Evolutionary conservation across 352 stramenopile genomes (phyloP).

Genomic region (Saprolegnia parasitica): DNA sequence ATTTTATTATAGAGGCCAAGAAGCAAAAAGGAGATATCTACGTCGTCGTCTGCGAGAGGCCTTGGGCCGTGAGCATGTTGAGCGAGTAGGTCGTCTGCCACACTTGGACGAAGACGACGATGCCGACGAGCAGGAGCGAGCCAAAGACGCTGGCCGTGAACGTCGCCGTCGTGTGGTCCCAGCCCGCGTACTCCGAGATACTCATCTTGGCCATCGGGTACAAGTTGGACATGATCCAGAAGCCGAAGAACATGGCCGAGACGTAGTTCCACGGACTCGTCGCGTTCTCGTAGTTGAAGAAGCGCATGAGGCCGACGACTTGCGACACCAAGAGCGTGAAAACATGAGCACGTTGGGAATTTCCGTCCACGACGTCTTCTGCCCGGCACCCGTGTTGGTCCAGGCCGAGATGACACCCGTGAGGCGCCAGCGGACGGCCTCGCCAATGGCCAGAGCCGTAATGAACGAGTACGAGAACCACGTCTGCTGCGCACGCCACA

Average conservation of each 20-base stretch:
- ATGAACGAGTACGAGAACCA: conserved; percentile 90
- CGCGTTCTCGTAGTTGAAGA: conserved; percentile 87
- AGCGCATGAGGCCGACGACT: conserved; percentile 71
- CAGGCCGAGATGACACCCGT: conserved; percentile 84
- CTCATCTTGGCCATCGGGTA: conserved; percentile 91
- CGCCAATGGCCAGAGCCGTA: conserved; percentile 78
- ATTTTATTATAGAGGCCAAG: too few species aligned
- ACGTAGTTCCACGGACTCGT: conserved; percentile 87
- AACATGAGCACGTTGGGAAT: conserved; percentile 85
- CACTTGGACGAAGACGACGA: conserved; percentile 84
- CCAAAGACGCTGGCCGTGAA: conserved; percentile 83
- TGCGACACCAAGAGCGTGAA: conserved; percentile 76
- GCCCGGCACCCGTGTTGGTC: conserved; percentile 84
- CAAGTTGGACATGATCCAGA: conserved; percentile 82
- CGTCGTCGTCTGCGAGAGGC: conserved; percentile 19
- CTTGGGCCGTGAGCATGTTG: conserved; percentile 65
- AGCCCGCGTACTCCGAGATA: conserved; percentile 87
- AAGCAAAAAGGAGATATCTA: neutral
- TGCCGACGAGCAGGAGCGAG: conserved; percentile 72
- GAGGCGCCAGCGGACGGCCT: conserved; percentile 68
- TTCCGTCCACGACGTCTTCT: conserved; percentile 85
- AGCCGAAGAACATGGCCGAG: conserved; percentile 83
- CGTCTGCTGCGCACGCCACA: conserved; percentile 85
- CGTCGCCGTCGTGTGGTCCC: conserved; percentile 78
- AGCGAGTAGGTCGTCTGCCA: conserved; percentile 79